A percentile compares a stretch with the other conserved stretches of the same genome.
Conservation (phyloP, 108 stramenopile species). For the Cyclotella baltica region DNA sequence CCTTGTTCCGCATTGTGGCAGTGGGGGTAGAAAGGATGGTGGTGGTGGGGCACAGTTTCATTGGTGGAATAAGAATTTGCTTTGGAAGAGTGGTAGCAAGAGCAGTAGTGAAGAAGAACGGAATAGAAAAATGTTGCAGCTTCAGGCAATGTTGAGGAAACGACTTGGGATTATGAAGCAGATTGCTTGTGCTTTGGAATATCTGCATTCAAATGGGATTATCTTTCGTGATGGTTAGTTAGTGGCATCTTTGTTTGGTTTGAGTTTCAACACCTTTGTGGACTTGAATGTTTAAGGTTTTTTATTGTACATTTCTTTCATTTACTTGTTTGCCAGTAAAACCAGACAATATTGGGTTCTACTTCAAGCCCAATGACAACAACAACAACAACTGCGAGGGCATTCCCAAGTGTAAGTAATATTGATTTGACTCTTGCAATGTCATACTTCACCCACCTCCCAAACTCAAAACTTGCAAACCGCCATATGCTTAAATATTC, state of each 20-base stretch:
- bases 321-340: slow-evolving; percentile 29
- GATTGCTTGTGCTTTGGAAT: slow-evolving; percentile 71
- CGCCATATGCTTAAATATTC: neutral
- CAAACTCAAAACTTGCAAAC: neutral
- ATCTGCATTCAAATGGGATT: slow-evolving; percentile 69
- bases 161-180: slow-evolving; percentile 37
- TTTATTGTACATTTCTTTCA: neutral
- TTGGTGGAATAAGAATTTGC: slow-evolving; percentile 16
- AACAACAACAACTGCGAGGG: slow-evolving; percentile 7
- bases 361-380: slow-evolving; percentile 7
- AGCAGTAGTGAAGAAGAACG: slow-evolving; percentile 12
- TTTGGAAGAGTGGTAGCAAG: slow-evolving; percentile 4
- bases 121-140: neutral
- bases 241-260: slow-evolving; percentile 8
- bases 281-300: too few relatives aligned
- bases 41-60: neutral
- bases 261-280: too few relatives aligned
- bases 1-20: too few relatives aligned
- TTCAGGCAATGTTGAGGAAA: slow-evolving; percentile 26
- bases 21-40: neutral
- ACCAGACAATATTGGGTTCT: slow-evolving; percentile 73
- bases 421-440: neutral
- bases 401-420: slow-evolving; percentile 37
- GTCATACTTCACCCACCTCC: neutral
- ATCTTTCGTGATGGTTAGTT: slow-evolving; percentile 75